Conservation (phyloP, 2,329 filamentous ascomycete species). For the Alternaria brassicae region DNA sequence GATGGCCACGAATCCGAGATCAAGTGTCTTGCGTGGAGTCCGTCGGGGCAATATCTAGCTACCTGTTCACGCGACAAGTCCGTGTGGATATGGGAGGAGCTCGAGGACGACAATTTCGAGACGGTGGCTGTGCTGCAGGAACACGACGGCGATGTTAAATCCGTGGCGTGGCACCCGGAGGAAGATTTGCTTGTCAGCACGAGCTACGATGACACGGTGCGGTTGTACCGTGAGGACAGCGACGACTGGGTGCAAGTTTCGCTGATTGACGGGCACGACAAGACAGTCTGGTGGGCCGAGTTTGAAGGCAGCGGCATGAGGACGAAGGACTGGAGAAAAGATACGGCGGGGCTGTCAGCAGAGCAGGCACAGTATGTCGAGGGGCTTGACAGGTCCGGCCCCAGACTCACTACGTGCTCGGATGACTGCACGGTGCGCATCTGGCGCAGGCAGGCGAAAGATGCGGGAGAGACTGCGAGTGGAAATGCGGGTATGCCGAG, state of each 20-base stretch:
- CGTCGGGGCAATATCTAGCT: slow-evolving; percentile 78
- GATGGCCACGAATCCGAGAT: slow-evolving; percentile 97
- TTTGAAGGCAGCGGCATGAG: slow-evolving; percentile 60
- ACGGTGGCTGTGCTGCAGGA: slow-evolving; percentile 94
- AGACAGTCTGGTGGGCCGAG: slow-evolving; percentile 89
- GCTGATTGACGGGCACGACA: slow-evolving; percentile 78
- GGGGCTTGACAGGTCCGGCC: slow-evolving; percentile 52
- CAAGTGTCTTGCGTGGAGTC: slow-evolving; percentile 77
- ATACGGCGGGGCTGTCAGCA: slow-evolving; percentile 37
- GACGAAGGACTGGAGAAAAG: slow-evolving; percentile 33
- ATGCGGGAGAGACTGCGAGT: slow-evolving; percentile 54
- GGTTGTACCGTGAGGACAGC: slow-evolving; percentile 86
- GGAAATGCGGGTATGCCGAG: slow-evolving; percentile 76
- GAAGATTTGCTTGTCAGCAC: slow-evolving; percentile 80
- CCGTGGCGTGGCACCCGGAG: slow-evolving; percentile 87
- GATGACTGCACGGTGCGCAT: slow-evolving; percentile 82
- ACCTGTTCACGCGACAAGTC: slow-evolving; percentile 92
- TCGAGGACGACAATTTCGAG: slow-evolving; percentile 95
- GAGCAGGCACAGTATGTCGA: slow-evolving; percentile 48
- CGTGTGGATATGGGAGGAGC: slow-evolving; percentile 98
- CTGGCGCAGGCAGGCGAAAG: slow-evolving; percentile 72
- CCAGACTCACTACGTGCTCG: slow-evolving; percentile 79
- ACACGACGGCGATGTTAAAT: slow-evolving; percentile 95
- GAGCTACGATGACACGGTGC: slow-evolving; percentile 93
- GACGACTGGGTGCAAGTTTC: slow-evolving; percentile 95